Conservation (phyloP, 2,329 filamentous ascomycete species). For the Pyrenophora seminiperda region DNA sequence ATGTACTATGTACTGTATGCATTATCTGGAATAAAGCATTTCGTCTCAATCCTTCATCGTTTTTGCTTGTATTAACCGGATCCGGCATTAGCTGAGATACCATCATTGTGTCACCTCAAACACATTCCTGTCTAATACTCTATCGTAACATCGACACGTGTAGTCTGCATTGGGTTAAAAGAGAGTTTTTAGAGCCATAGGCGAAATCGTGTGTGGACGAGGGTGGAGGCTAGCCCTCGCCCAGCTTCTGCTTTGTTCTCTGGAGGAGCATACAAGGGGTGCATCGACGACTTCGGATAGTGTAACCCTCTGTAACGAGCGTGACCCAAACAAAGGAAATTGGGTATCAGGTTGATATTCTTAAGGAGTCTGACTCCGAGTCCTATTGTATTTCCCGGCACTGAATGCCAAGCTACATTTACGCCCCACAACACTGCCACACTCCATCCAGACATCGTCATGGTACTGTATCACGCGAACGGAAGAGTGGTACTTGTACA, state of each 20-base stretch:
- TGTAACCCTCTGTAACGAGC: not conserved
- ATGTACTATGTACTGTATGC: too few relatives aligned
- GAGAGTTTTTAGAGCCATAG: too few relatives aligned
- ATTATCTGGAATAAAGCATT: too few relatives aligned
- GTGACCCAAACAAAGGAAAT: not conserved
- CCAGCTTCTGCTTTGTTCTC: not conserved
- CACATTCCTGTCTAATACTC: too few relatives aligned
- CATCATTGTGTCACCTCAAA: too few relatives aligned
- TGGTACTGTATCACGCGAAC: slow-evolving; percentile 20
- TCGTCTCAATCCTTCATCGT: too few relatives aligned
- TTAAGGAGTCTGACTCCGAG: not conserved
- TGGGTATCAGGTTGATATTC: not conserved
- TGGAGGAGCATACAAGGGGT: not conserved
- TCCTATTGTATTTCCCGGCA: not conserved
- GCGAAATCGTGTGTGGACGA: too few relatives aligned
- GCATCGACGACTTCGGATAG: not conserved
- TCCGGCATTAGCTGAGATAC: too few relatives aligned
- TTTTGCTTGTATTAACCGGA: too few relatives aligned
- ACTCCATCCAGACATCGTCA: not conserved
- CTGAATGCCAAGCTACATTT: not conserved
- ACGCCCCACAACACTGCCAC: not conserved
- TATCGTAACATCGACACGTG: too few relatives aligned
- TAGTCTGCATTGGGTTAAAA: not conserved
- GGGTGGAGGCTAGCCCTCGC: not conserved
- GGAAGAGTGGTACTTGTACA: slow-evolving; percentile 17